phyloP scores from a whole-genome alignment of 306 rosid genomes.

The Betula pendula region DNA sequence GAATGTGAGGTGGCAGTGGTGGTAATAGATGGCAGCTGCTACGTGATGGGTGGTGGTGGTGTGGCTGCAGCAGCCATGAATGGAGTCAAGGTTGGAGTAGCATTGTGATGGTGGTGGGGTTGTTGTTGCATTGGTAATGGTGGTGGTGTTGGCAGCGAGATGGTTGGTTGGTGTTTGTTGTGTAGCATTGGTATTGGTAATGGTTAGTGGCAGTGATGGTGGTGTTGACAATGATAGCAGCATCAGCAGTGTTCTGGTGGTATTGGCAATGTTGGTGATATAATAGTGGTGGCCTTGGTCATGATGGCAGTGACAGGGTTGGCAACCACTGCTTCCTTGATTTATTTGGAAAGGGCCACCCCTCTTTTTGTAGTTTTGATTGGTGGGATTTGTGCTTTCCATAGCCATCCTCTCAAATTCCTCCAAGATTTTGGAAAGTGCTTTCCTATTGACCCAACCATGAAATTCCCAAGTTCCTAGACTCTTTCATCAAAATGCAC shows the following conservation, averaged over 20 bases:
- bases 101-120: neutral
- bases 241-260: neutral
- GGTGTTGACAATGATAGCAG: no score
- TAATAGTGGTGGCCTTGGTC: neutral
- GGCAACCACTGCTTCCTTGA: neutral
- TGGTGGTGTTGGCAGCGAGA: neutral
- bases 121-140: neutral
- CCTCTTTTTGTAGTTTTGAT: neutral
- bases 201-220: conserved; percentile 6
- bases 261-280: neutral
- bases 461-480: neutral
- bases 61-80: neutral
- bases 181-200: neutral
- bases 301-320: neutral
- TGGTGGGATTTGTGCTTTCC: neutral
- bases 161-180: neutral
- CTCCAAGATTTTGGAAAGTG: neutral
- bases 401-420: neutral
- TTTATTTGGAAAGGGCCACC: neutral
- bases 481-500: neutral
- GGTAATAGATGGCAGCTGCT: neutral
- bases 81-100: neutral
- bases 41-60: neutral
- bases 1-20: neutral
- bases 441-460: neutral